These are phyloP conservation scores for Aspergillus funiculosus DNA, from an alignment of 495 filamentous ascomycete species.

Conservation along the genomic window DNA sequence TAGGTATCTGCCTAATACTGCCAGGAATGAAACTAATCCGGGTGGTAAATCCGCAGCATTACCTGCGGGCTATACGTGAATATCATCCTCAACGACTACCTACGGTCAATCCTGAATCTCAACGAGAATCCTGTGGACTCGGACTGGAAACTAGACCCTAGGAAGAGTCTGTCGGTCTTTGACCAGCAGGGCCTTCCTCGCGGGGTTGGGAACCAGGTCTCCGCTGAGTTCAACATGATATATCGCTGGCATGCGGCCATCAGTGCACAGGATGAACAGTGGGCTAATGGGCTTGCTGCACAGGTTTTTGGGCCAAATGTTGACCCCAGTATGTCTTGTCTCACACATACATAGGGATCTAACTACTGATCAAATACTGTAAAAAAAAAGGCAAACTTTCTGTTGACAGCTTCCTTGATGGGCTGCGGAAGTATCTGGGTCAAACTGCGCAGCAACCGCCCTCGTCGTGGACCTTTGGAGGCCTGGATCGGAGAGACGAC, in stretches of 20 bases:
- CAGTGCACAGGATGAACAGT: slow-evolving; percentile 39
- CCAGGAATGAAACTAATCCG: not conserved
- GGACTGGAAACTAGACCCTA: slow-evolving; percentile 33
- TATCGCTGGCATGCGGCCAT: slow-evolving; percentile 47
- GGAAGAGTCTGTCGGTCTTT: slow-evolving; percentile 10
- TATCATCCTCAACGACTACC: slow-evolving; percentile 9
- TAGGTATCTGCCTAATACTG: slow-evolving; percentile 10
- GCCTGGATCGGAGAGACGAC: slow-evolving; percentile 46
- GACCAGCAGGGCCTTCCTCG: slow-evolving; percentile 14
- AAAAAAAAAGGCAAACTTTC: slow-evolving; percentile 13
- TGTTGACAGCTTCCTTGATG: slow-evolving; percentile 1
- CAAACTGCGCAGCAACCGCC: slow-evolving; percentile 27
- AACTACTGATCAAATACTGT: slow-evolving; percentile 26
- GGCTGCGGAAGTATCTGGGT: slow-evolving; percentile 3
- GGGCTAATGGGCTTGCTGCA: slow-evolving; percentile 36
- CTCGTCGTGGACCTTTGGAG: slow-evolving; percentile 49
- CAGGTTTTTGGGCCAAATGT: slow-evolving; percentile 21
- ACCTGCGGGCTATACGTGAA: slow-evolving; percentile 29
- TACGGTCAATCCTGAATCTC: slow-evolving; percentile 5
- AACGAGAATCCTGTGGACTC: slow-evolving; percentile 49
- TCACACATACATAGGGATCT: not conserved
- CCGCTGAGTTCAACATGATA: slow-evolving; percentile 48
- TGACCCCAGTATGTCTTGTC: slow-evolving; percentile 1
- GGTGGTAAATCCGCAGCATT: slow-evolving; percentile 15
- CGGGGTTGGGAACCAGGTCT: slow-evolving; percentile 46